Percentiles rank a stretch among this genome's conserved stretches.
Evolutionary conservation across 805 yeast species (phyloP).

Genomic region (Maudiozyma saulgeensis): DNA sequence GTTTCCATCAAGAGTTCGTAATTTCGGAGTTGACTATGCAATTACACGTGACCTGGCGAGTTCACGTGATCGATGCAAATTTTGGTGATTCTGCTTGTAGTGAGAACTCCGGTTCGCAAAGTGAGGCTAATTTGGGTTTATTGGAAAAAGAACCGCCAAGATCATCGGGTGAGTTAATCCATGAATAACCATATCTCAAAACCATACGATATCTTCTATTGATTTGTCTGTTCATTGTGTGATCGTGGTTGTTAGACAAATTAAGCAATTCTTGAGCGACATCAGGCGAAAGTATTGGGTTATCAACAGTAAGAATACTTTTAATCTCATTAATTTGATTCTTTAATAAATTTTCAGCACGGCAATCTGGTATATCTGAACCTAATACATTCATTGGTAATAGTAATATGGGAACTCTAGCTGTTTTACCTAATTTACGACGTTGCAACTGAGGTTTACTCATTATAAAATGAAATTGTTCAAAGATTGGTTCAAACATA

Average conservation of each 20-base stretch:
- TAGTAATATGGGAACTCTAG: not conserved
- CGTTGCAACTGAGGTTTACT: not conserved
- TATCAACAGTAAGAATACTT: not conserved
- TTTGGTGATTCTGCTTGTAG: not conserved
- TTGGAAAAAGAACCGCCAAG: too few species aligned
- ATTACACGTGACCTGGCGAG: not conserved
- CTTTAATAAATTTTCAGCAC: not conserved
- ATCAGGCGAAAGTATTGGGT: not conserved
- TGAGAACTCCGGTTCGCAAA: not conserved
- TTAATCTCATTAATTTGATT: not conserved
- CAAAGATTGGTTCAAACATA: constrained; percentile 1
- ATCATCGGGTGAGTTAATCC: not conserved
- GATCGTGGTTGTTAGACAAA: not conserved
- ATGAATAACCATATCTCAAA: not conserved
- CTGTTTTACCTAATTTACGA: not conserved
- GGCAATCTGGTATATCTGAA: not conserved
- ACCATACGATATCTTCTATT: not conserved
- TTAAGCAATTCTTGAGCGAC: not conserved
- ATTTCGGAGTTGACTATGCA: not conserved
- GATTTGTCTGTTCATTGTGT: not conserved
- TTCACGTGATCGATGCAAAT: not conserved
- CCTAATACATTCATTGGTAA: not conserved
- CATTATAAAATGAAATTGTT: constrained; percentile 1
- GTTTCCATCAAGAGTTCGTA: too few species aligned
- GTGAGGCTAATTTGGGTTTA: not conserved